phyloP scores from a whole-genome alignment of 495 filamentous ascomycete genomes.

The Bacidia gigantensis region DNA sequence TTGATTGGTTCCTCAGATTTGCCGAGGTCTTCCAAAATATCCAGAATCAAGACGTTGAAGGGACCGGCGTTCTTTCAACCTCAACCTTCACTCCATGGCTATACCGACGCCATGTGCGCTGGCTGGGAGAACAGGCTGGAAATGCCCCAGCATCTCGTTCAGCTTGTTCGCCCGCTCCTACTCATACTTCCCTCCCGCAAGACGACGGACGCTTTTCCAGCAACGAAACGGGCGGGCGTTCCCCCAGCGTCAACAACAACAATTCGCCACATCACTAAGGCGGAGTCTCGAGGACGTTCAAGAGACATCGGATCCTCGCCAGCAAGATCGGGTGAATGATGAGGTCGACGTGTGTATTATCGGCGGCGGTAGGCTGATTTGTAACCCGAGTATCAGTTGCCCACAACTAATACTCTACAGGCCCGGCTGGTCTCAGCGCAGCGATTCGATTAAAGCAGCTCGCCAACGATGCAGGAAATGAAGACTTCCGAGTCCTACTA shows the following conservation, averaged over 20 bases:
- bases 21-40: too few species aligned
- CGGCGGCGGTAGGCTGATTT: constrained; percentile 52
- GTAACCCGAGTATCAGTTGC: not conserved
- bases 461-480: constrained; percentile 88
- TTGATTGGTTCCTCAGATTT: too few species aligned
- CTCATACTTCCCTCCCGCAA: constrained; percentile 15
- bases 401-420: constrained; percentile 24
- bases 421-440: constrained; percentile 80
- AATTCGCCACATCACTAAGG: not conserved
- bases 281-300: constrained; percentile 34
- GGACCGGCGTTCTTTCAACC: too few species aligned
- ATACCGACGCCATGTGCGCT: not conserved
- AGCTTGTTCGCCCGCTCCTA: constrained; percentile 8
- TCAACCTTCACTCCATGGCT: too few species aligned
- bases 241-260: not conserved
- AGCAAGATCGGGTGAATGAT: constrained; percentile 74
- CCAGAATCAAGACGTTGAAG: too few species aligned
- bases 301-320: constrained; percentile 54
- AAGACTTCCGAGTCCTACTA: constrained; percentile 83
- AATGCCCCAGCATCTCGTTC: not conserved
- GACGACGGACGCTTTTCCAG: constrained; percentile 16
- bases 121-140: not conserved
- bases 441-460: constrained; percentile 94
- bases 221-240: not conserved
- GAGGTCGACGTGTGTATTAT: constrained; percentile 95